Evolutionary conservation across 1,284 basidiomycete species (phyloP), one percentile per base, ranked within the genome.

Genomic region (Sporisorium iseilematis-ciliati): DNA sequence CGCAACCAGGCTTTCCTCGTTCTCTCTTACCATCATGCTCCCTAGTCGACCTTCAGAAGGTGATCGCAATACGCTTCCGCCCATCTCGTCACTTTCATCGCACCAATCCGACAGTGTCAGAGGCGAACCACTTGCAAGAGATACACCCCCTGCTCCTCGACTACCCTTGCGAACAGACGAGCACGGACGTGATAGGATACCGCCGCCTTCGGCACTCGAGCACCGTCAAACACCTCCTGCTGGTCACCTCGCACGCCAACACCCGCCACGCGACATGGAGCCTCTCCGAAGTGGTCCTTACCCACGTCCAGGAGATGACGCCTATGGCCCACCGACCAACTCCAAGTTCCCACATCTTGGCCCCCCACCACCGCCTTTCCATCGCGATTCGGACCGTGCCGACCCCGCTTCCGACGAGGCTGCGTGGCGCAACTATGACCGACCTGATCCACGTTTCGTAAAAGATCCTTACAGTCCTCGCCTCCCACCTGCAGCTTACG

Each of bases 41-140:
- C 54, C 57, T 10, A 43, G 7, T 21, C 57, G 62, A 49, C 41
- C 50, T 10, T 40, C 58, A 1, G 68, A 70, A 65, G 54, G 49
- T 35, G 68, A 61, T 40, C 68, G 62, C 49, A 60, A 61, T n/a
- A 61, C 68, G n/a, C 58, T 70, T 7, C 62, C 68, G 8, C 58
- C 62, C 46, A 70, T 70, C 45, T 61, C 68, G n/a, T 38, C 60
- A 6, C 56, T 69, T 10, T 58, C 65, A 8, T 67, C 65, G 2
- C 52, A 62, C 35, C 35, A 41, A 16, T 7, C 21, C 38, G 60
- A 56, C 45, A 20, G 12, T 25, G 45, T 25, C 26, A 61, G 50
- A 26, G 23, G 20, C 43, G 55, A 51, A 16, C 38, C 38, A 31
- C 55, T 57, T 14, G 29, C 31, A 21, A 38, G 62, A 58, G 56